A percentile compares a stretch with the other conserved stretches of the same genome.
phyloP scores from a whole-genome alignment of 306 rosid genomes.

The Medicago ruthenica region DNA sequence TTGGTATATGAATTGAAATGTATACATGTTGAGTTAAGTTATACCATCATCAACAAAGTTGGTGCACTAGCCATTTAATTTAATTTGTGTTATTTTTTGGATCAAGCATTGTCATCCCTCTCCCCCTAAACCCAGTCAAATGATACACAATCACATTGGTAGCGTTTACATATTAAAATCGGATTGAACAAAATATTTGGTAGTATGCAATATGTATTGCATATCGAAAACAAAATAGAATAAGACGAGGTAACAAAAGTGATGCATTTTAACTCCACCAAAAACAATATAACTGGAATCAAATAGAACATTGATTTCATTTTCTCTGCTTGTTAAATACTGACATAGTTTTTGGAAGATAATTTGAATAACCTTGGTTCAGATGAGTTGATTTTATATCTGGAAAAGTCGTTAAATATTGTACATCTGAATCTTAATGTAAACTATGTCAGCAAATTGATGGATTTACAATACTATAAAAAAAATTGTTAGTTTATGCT shows the following conservation, averaged over 20 bases:
- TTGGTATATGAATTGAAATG: slow-evolving; percentile 20
- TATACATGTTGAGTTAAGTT: slow-evolving; percentile 10
- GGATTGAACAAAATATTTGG: neutral
- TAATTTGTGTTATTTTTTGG: neutral
- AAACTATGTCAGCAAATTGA: too few species aligned
- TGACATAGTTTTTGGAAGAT: neutral
- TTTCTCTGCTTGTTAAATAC: neutral
- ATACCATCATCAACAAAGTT: slow-evolving; percentile 40
- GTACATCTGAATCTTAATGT: too few species aligned
- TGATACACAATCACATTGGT: neutral
- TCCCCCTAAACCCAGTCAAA: slow-evolving; percentile 5
- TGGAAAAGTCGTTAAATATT: neutral
- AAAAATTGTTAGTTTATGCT: too few species aligned
- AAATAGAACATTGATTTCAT: neutral
- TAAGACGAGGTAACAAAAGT: neutral
- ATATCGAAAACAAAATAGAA: neutral
- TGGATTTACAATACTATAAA: too few species aligned
- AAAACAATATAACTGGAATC: neutral
- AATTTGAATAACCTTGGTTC: neutral
- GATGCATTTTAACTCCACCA: neutral
- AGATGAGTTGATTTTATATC: neutral
- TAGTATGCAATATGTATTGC: neutral
- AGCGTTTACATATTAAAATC: neutral
- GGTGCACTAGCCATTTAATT: slow-evolving; percentile 25
- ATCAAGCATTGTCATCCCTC: slow-evolving; percentile 4